Conservation (phyloP, 2,329 filamentous ascomycete species). For the Monosporascus sp. region DNA sequence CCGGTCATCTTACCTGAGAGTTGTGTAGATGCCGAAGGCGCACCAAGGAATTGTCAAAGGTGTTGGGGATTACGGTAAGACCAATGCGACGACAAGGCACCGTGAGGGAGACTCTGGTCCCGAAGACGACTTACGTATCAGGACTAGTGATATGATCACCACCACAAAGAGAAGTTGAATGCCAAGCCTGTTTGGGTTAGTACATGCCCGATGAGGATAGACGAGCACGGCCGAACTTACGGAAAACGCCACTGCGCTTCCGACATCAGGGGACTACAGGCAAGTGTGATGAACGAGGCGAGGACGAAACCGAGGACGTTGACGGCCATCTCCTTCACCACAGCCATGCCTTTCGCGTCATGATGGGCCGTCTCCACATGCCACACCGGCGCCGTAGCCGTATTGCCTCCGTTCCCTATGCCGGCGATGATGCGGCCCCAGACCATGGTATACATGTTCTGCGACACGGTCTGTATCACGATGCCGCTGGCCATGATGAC, state of each 20-base stretch:
- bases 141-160: neutral
- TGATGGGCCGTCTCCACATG: constrained; percentile 1
- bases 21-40: too few species aligned
- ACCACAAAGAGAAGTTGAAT: neutral
- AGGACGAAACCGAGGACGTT: constrained; percentile 4
- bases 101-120: neutral
- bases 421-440: constrained; percentile 43
- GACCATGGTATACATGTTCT: constrained; percentile 37
- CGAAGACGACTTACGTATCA: neutral
- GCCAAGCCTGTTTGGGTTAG: neutral
- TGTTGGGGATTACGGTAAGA: too few species aligned
- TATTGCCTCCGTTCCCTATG: constrained; percentile 41
- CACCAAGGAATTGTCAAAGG: too few species aligned
- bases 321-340: constrained; percentile 4
- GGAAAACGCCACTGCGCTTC: constrained; percentile 2
- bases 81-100: neutral
- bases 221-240: neutral
- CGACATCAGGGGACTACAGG: constrained; percentile 1
- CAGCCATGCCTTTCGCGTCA: constrained; percentile 2
- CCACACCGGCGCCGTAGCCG: constrained; percentile 12
- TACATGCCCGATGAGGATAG: neutral
- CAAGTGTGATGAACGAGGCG: constrained; percentile 2
- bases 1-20: neutral
- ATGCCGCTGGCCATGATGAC: constrained; percentile 39
- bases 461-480: constrained; percentile 38